Conservation (phyloP, 1,284 basidiomycete species). For the Calocybe gambosa region DNA sequence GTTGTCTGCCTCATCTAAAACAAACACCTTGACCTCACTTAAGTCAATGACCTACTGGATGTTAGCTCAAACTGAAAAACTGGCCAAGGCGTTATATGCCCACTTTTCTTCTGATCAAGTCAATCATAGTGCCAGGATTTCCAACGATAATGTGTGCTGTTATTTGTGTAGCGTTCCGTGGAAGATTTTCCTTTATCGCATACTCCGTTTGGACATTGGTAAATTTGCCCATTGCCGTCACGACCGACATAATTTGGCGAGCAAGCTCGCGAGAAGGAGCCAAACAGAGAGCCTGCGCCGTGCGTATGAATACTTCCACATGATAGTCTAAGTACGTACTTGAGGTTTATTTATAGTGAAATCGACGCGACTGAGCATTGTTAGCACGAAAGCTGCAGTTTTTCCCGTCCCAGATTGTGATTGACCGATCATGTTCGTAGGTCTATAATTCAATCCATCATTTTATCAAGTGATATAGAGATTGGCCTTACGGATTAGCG, state of each 20-base stretch:
- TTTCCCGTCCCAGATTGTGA: slow-evolving; percentile 99
- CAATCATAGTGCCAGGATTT: slow-evolving; percentile 92
- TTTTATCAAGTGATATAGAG: slow-evolving; percentile 1
- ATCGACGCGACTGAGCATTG: slow-evolving; percentile 95
- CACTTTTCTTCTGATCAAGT: slow-evolving; percentile 65
- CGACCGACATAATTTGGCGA: slow-evolving; percentile 95
- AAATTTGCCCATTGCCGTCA: slow-evolving; percentile 93
- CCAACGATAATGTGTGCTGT: slow-evolving; percentile 93
- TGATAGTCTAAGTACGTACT: slow-evolving; percentile 36
- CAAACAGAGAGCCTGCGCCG: slow-evolving; percentile 76
- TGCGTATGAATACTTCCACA: slow-evolving; percentile 1
- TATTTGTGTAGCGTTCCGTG: slow-evolving; percentile 63
- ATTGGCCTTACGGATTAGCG: slow-evolving; percentile 70
- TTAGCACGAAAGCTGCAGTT: slow-evolving; percentile 96
- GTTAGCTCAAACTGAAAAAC: background rate
- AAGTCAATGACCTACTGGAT: slow-evolving; percentile 61
- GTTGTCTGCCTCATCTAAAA: slow-evolving; percentile 98
- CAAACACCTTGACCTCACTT: slow-evolving; percentile 85
- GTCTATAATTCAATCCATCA: slow-evolving; percentile 41
- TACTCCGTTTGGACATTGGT: slow-evolving; percentile 90
- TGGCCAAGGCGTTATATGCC: background rate
- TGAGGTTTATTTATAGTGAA: slow-evolving; percentile 81
- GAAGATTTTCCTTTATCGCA: slow-evolving; percentile 85
- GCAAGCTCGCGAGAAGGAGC: slow-evolving; percentile 96
- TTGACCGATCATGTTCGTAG: slow-evolving; percentile 98